Evolutionary conservation across 495 filamentous ascomycete species (phyloP).

Genomic region (Neurospora cerealis): DNA sequence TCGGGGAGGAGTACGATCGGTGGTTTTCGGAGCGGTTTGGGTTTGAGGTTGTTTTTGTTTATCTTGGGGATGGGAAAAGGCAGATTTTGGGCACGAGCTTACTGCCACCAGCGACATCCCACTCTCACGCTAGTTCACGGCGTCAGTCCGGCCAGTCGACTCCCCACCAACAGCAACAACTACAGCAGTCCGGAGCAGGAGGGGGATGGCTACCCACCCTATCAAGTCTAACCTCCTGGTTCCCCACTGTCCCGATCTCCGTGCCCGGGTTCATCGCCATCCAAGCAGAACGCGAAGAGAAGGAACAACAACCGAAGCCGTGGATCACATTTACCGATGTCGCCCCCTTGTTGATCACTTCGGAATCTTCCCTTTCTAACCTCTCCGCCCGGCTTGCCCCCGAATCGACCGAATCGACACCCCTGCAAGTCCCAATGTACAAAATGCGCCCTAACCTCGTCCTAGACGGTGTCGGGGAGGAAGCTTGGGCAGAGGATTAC

Average conservation of each 20-base stretch:
- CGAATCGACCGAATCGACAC: conserved; percentile 1
- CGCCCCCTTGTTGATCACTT: conserved; percentile 66
- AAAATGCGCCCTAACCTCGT: conserved; percentile 87
- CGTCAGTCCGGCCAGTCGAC: neutral
- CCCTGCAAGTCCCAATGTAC: conserved; percentile 30
- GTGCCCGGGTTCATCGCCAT: conserved; percentile 18
- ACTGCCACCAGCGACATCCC: conserved; percentile 15
- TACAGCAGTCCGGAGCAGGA: neutral
- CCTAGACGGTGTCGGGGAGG: conserved; percentile 44
- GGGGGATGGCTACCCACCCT: conserved; percentile 38
- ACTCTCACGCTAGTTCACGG: neutral
- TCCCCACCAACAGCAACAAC: conserved; percentile 4
- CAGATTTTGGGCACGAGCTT: conserved; percentile 51
- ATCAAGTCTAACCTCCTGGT: neutral
- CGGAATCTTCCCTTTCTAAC: conserved; percentile 56
- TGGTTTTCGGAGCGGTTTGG: conserved; percentile 73
- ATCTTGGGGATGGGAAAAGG: conserved; percentile 54
- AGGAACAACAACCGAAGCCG: conserved; percentile 7
- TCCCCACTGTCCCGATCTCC: conserved; percentile 1
- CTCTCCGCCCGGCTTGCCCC: conserved; percentile 50
- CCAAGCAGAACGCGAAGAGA: neutral
- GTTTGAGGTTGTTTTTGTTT: conserved; percentile 54
- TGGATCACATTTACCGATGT: conserved; percentile 69
- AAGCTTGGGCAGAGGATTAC: conserved; percentile 74
- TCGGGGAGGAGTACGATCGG: conserved; percentile 52